These are phyloP conservation scores for Debaryomyces udenii DNA, from an alignment of 1,139 yeast genomes.

Conservation along the genomic window DNA sequence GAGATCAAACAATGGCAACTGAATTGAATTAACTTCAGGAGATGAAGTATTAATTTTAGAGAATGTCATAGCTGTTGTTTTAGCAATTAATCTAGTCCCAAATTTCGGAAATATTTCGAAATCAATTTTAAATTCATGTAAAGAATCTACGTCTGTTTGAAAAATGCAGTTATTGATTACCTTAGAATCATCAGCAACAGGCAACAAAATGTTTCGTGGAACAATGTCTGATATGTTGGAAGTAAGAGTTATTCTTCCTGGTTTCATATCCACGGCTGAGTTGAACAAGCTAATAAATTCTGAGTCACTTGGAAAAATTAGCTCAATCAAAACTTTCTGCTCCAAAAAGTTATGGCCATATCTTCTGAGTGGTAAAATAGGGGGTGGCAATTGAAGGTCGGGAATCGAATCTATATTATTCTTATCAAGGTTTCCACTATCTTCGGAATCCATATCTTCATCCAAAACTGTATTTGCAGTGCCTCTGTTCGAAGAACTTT, in stretches of 20 bases:
- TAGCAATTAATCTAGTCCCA: conserved; percentile 90
- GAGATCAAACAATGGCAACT: conserved; percentile 80
- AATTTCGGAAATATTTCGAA: conserved; percentile 93
- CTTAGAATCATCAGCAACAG: conserved; percentile 72
- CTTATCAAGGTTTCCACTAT: conserved; percentile 35
- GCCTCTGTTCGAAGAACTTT: neutral
- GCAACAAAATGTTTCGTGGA: conserved; percentile 82
- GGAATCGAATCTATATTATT: conserved; percentile 75
- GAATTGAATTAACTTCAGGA: conserved; percentile 50
- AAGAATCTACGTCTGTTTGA: conserved; percentile 78
- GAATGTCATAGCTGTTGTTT: conserved; percentile 73
- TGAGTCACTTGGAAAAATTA: conserved; percentile 60
- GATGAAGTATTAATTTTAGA: conserved; percentile 50
- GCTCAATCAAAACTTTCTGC: conserved; percentile 79
- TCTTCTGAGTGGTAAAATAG: conserved; percentile 87
- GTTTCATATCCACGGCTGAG: conserved; percentile 47
- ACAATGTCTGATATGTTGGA: conserved; percentile 72
- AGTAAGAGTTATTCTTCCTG: conserved; percentile 72
- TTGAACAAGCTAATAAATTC: conserved; percentile 57
- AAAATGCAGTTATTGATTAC: conserved; percentile 63
- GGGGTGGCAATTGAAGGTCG: conserved; percentile 90
- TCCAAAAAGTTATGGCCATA: conserved; percentile 96
- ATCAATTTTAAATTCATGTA: conserved; percentile 70
- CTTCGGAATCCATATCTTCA: conserved; percentile 46
- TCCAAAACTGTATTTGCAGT: conserved; percentile 32